Conservation (phyloP, 2,329 filamentous ascomycete species). For the Aspergillus sp. region DNA sequence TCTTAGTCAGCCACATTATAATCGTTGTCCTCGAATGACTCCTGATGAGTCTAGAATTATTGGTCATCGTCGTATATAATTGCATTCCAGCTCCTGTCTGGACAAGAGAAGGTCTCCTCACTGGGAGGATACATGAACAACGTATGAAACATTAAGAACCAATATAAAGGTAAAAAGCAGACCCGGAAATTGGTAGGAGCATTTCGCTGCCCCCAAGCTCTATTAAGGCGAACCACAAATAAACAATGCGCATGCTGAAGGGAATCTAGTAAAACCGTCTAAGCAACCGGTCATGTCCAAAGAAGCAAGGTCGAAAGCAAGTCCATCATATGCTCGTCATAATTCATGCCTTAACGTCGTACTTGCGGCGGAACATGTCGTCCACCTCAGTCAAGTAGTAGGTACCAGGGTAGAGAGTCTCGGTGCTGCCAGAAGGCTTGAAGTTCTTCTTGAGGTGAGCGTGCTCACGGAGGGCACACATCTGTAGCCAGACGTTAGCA, state of each 20-base stretch:
- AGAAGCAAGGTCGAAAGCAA: conserved; percentile 23
- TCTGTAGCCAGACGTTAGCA: conserved; percentile 50
- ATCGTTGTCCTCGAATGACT: conserved; percentile 15
- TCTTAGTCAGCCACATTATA: conserved; percentile 21
- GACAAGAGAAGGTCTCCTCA: conserved; percentile 4
- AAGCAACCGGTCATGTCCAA: conserved; percentile 30
- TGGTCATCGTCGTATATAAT: conserved; percentile 18
- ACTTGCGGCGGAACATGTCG: conserved; percentile 82
- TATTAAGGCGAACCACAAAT: conserved; percentile 26
- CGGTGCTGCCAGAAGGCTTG: conserved; percentile 66
- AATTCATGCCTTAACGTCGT: conserved; percentile 70
- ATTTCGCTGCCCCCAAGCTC: conserved; percentile 18
- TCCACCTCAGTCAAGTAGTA: conserved; percentile 82
- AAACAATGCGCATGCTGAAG: conserved; percentile 34
- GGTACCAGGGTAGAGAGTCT: conserved; percentile 65
- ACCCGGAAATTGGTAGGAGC: conserved; percentile 9
- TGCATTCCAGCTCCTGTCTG: conserved; percentile 4
- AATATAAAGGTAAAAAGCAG: conserved; percentile 1
- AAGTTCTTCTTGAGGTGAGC: conserved; percentile 81
- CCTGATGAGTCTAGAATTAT: conserved; percentile 18
- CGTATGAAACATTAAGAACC: conserved; percentile 7
- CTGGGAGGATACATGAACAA: conserved; percentile 3
- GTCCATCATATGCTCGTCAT: conserved; percentile 18
- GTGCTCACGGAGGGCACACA: conserved; percentile 79
- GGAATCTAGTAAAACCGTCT: conserved; percentile 40